A percentile compares a stretch with the other conserved stretches of the same genome.
These are phyloP conservation scores for Colletotrichum sp. DNA, from an alignment of 2,329 filamentous ascomycete genomes.

Conservation along the genomic window DNA sequence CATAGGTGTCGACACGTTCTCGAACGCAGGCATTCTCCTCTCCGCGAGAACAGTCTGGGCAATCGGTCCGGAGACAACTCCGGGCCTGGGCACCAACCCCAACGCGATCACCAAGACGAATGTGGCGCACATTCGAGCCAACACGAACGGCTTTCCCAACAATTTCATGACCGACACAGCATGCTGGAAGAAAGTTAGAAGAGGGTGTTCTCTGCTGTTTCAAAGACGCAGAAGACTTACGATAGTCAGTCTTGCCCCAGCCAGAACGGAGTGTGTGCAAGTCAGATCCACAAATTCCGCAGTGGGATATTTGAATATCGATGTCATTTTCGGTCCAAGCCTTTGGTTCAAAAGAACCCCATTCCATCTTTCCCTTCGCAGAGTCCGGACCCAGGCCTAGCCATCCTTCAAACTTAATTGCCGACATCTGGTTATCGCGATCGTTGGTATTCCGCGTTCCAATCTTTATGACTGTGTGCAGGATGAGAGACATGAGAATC, in stretches of 20 bases:
- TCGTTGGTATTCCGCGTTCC: not conserved
- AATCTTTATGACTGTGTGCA: not conserved
- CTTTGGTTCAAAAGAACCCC: constrained; percentile 65
- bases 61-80: constrained; percentile 54
- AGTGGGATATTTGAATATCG: constrained; percentile 70
- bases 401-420: constrained; percentile 54
- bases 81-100: constrained; percentile 65
- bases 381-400: constrained; percentile 44
- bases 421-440: constrained; percentile 38
- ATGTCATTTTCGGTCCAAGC: constrained; percentile 68
- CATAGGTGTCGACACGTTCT: constrained; percentile 56
- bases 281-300: constrained; percentile 69
- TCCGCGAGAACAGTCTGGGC: constrained; percentile 44
- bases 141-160: constrained; percentile 62
- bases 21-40: constrained; percentile 45
- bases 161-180: constrained; percentile 69
- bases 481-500: not conserved
- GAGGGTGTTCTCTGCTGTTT: not conserved
- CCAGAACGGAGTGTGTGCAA: constrained; percentile 63
- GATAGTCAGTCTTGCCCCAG: constrained; percentile 48
- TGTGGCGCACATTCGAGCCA: constrained; percentile 48
- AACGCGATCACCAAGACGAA: constrained; percentile 68
- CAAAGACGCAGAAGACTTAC: constrained; percentile 26
- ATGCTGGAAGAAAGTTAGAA: constrained; percentile 32
- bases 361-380: constrained; percentile 58